A percentile compares a stretch with the other conserved stretches of the same genome.
These are phyloP conservation scores for Discostella stelligera DNA, from an alignment of 352 stramenopile species.

Conservation along the genomic window DNA sequence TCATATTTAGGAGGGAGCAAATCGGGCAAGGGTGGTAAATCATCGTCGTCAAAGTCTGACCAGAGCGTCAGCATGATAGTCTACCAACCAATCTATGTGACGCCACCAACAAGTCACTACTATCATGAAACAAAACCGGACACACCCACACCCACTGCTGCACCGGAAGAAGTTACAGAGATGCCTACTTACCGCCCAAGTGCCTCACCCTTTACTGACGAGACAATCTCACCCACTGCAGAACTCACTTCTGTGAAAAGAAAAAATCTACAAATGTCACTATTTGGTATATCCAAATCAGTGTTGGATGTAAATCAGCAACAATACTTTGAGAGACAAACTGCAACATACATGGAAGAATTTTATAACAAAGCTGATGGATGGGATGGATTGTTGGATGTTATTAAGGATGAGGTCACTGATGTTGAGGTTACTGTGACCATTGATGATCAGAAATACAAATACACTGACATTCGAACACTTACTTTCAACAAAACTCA, in stretches of 20 bases:
- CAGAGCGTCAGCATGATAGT: neutral
- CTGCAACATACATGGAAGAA: slow-evolving; percentile 43
- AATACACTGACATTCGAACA: neutral
- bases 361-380: slow-evolving; percentile 39
- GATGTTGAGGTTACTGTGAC: slow-evolving; percentile 18
- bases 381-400: slow-evolving; percentile 10
- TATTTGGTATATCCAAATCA: slow-evolving; percentile 29
- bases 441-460: slow-evolving; percentile 13
- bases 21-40: neutral
- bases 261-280: slow-evolving; percentile 26
- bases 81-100: neutral
- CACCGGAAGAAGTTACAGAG: neutral
- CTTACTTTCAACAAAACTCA: neutral
- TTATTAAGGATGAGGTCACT: slow-evolving; percentile 14
- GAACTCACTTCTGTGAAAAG: neutral
- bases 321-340: slow-evolving; percentile 28
- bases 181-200: neutral
- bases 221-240: neutral
- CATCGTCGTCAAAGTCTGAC: neutral
- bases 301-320: slow-evolving; percentile 1
- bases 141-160: neutral
- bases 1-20: neutral
- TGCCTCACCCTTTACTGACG: neutral
- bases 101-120: neutral
- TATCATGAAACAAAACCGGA: neutral